These are phyloP conservation scores for Huntiella moniliformis DNA, from an alignment of 2,329 filamentous ascomycete species.

Conservation along the genomic window DNA sequence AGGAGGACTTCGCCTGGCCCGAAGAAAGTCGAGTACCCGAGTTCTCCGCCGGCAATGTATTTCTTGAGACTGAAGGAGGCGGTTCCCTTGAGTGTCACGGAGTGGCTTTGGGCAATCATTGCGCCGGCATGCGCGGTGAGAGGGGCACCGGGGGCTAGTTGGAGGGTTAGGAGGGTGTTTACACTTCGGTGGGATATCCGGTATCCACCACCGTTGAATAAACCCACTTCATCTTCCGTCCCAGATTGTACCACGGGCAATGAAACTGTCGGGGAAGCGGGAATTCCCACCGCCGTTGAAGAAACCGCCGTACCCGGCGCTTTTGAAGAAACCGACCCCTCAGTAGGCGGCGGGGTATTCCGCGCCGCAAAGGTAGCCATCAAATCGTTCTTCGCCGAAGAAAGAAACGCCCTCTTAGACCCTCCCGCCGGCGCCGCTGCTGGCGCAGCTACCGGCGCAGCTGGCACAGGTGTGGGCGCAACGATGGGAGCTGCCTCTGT, in stretches of 20 bases:
- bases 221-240: conserved; percentile 70
- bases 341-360: not conserved
- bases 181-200: conserved; percentile 80
- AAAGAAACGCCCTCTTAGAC: no score
- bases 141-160: conserved; percentile 77
- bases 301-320: not conserved
- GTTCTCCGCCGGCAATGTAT: conserved; percentile 62
- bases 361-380: not conserved
- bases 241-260: conserved; percentile 22
- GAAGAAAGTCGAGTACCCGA: conserved; percentile 61
- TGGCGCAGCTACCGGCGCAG: not conserved
- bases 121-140: conserved; percentile 63
- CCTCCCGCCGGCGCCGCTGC: not conserved
- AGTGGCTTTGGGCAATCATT: conserved; percentile 91
- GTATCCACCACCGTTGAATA: conserved; percentile 90
- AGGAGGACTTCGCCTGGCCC: conserved; percentile 82
- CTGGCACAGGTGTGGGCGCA: conserved; percentile 11
- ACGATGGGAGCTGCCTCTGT: no score
- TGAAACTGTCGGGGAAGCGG: not conserved
- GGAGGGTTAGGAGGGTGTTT: conserved; percentile 76
- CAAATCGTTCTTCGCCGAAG: no score
- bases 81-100: conserved; percentile 63
- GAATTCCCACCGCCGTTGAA: not conserved
- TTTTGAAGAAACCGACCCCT: not conserved
- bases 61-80: conserved; percentile 86